Base-by-base conservation (phyloP, 495 filamentous ascomycete species). In the Neurospora tetrasperma region DNA sequence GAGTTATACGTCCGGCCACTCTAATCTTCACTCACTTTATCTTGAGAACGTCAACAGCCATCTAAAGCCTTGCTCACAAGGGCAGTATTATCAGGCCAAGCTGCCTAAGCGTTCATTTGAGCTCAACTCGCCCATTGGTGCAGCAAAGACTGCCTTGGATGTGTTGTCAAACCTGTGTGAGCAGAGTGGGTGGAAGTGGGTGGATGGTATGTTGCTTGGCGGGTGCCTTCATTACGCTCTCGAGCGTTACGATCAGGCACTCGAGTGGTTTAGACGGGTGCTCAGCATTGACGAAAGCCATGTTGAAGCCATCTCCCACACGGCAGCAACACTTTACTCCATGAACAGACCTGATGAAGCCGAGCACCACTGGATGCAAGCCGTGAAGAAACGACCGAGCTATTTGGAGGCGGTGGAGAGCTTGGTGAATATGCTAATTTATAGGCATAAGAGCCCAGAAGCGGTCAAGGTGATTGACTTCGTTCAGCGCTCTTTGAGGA, bases 401-500 rank as follows among this genome's bases (percentile, higher is more conserved):
- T 97, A 96, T 82, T 92, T 99, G 74, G 96, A 99, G 84, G 96
- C 96, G 16, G 94, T 96, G 18, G 96, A 99, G 79, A 96, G 98
- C 85, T 87, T 99, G 4, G 91, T 98, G 40, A 93, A 94, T 7
- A 84, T 99, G 41, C 80, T 98, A 31, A 97, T 93, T 80, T 90
- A 89, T 71, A 92, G 89, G 69, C 90, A 96, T 71, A 88, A 95
- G 73, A 92, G 90, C 40, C 90, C 88, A 76, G 94, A 98, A 77
- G 96, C 95, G 16, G 90, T 99, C 69, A 88, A 92, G 69, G 90
- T 96, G 68, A 98, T 99, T 74, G 90, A 93, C 72, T 94, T 90
- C 77, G 92, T 98, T n/a, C 93, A 99, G 77, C 86, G 83, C 3
- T 89, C 90, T 5, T 84, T 97, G 31, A 89, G 89, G 74, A 82